phyloP scores from a whole-genome alignment of 495 filamentous ascomycete species.

The Lasiosphaeria ovina region DNA sequence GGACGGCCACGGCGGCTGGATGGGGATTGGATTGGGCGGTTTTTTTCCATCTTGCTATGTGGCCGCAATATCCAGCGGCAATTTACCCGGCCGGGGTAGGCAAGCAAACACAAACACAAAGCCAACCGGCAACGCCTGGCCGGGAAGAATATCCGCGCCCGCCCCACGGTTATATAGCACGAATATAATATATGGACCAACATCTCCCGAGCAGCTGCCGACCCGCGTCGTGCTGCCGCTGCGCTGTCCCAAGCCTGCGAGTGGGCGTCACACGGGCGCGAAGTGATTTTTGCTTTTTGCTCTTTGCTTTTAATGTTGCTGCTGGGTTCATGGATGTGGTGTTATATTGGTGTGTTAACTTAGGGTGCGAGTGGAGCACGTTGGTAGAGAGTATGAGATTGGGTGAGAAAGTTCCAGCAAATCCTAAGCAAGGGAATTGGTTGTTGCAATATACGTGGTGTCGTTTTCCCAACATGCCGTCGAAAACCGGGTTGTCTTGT shows the following conservation, averaged over 20 bases:
- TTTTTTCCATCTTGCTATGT: background rate
- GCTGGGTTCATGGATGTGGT: too few relatives aligned
- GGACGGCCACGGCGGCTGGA: slow-evolving; percentile 1
- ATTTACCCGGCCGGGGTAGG: slow-evolving; percentile 22
- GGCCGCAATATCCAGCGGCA: slow-evolving; percentile 17
- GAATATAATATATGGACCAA: slow-evolving; percentile 2
- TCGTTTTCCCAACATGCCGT: too few relatives aligned
- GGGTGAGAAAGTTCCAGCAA: too few relatives aligned
- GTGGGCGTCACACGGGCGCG: too few relatives aligned
- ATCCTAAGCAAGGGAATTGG: too few relatives aligned
- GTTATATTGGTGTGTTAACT: too few relatives aligned
- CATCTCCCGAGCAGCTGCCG: slow-evolving; percentile 13
- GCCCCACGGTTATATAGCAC: slow-evolving; percentile 16
- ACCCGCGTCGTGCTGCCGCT: slow-evolving; percentile 9
- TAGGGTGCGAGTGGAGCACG: too few relatives aligned
- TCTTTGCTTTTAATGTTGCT: background rate
- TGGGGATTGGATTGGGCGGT: slow-evolving; percentile 8
- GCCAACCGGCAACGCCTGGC: background rate
- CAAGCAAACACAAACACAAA: background rate
- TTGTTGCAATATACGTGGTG: too few relatives aligned
- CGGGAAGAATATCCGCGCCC: slow-evolving; percentile 13
- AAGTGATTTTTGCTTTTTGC: too few relatives aligned
- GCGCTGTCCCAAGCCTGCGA: too few relatives aligned
- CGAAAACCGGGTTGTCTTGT: too few relatives aligned
- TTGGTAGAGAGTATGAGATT: too few relatives aligned